Evolutionary conservation across 163 green algal species (phyloP), one percentile per base, ranked within the genome.

Genomic region (Volvox carteri): DNA sequence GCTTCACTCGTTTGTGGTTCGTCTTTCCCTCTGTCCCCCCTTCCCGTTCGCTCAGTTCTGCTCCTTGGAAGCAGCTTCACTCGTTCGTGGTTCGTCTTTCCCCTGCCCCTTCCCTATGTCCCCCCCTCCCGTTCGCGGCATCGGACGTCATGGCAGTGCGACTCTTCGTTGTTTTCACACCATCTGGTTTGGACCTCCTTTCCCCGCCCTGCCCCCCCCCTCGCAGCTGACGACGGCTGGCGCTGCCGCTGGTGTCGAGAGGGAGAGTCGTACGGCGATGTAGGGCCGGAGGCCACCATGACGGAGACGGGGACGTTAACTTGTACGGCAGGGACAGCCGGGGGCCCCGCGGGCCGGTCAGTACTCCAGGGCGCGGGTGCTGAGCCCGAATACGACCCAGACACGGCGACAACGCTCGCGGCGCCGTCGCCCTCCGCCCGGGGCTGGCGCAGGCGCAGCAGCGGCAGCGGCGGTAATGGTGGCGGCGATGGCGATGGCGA

Each of bases 171-270:
- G n/a, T n/a, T n/a, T n/a, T n/a, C n/a, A n/a, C n/a, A n/a, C n/a
- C n/a, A n/a, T n/a, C n/a, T n/a, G n/a, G n/a, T n/a, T n/a, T n/a
- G n/a, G n/a, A n/a, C n/a, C n/a, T n/a, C n/a, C n/a, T n/a, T n/a
- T n/a, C n/a, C n/a, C n/a, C n/a, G n/a, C n/a, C n/a, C n/a, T n/a
- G n/a, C n/a, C n/a, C n/a, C n/a, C n/a, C n/a, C n/a, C n/a, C n/a
- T n/a, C n/a, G n/a, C 39, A 35, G 72, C n/a, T 39, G 39, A 12
- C 0, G 72, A 50, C 1, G 75, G 46, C 46, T 84, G 75, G 75
- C 50, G 33, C 18, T 84, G 75, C 48, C 46, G 75, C 25, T 44
- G 33, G 46, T 84, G 75, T 30, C 48, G 75, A 33, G 75, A 67
- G 12, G 16, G 11, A 23, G 39, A 70, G 18, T 33, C 18, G 28